Base-by-base conservation (phyloP, 202 grass and related monocot species). In the Zoysia matrella region DNA sequence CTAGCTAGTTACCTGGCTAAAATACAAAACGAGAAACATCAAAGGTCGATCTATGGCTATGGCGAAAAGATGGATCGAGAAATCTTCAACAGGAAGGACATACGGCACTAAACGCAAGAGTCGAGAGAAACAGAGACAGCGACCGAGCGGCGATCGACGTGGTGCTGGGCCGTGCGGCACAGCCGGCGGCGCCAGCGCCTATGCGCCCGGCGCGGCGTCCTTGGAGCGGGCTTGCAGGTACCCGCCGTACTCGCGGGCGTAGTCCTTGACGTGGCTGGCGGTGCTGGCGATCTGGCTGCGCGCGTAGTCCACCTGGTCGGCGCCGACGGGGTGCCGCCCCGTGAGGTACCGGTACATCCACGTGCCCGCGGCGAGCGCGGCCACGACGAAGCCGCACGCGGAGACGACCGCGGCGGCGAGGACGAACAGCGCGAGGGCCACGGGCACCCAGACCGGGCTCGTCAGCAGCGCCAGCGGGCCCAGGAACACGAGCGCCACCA, bases 191-290 rank as follows among this genome's bases (percentile, higher is more conserved):
- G 22, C 22, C 22, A 22, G 22, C 22, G 22, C 22, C 69, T 87
- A 95, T 0, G 95, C 92, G 41, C 96, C 96, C 7, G 96, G 90
- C 12, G 96, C 96, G 62, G 96, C 96, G 71, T 98, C 96, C 92
- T 98, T 98, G 82, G 80, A 22, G 4, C 89, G 83, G 87, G 8
- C 81, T 2, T 90, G 81, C 30, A 93, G 80, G 85, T 95, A 95
- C 0, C 95, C 95, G n/a, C 92, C 88, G 79, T 93, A 93, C 76
- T 90, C 95, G 55, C 79, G 56, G 1, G 96, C 92, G 87, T 89
- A 92, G 85, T 92, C 91, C 91, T 95, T 96, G 71, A 99, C 87
- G 58, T 95, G 89, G 72, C 67, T 87, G 6, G 93, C 93, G 7
- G 93, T 92, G 77, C 89, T 84, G 4, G 69, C 90, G 85, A 99